Base-by-base conservation (phyloP, 139 green algal genomes). In the Nannochloris sp. region DNA sequence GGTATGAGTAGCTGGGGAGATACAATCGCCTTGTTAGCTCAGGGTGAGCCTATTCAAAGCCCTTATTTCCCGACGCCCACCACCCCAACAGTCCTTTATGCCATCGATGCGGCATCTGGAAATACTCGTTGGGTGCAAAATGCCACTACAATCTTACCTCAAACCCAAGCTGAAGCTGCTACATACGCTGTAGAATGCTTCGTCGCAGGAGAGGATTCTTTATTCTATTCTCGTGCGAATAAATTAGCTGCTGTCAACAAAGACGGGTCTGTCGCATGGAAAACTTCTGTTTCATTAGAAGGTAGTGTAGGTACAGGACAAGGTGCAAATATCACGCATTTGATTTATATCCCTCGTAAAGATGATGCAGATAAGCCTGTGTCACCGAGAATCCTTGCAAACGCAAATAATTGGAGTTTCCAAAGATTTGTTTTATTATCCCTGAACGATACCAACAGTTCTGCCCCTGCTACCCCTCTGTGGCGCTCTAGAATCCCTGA, bases 331-430 rank as follows among this genome's bases (percentile, higher is more conserved):
- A 53, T 65, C 10, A 65, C 59, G 13, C 59, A 65, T 27, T 0
- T 53, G 25, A 29, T 15, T 15, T 65, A 65, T 65, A 4, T 53
- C 7, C 56, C 56, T 7, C 30, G 25, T 14, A n/a, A 48, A 14
- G 19, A 23, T 5, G 23, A 38, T 5, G 0, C 15, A 13, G 33
- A 65, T 35, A 14, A 48, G 15, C 29, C 14, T 23, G 9, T 12
- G 12, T 14, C 59, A 32, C n/a, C 30, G 0, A 19, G 33, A 19
- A 36, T 65, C 12, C 34, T 65, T n/a, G 23, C 51, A 14, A 54
- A 51, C 32, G 33, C 34, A 35, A 65, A 65, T n/a, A 65, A 65
- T 23, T 65, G 59, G 59, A 32, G 59, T 23, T 65, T 65, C n/a
- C 9, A 27, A 36, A 9, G 48, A 34, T 12, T 27, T 12, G 9